phyloP scores from a whole-genome alignment of 306 rosid genomes.

The Prunus mume region DNA sequence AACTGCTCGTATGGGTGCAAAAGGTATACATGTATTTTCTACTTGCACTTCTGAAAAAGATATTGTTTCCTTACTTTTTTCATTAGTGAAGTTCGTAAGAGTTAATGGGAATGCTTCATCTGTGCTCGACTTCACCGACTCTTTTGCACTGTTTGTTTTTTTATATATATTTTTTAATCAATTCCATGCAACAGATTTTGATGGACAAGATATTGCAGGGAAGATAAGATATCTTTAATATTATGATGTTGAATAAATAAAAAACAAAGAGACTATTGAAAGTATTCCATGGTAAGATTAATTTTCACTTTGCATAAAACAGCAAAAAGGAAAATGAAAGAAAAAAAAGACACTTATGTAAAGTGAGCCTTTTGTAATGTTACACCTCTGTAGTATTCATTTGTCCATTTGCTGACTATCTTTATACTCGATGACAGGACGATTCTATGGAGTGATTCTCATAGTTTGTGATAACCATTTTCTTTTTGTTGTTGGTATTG shows the following conservation, averaged over 20 bases:
- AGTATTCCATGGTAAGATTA: background rate
- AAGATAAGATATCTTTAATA: background rate
- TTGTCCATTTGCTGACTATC: background rate
- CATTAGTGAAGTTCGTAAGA: background rate
- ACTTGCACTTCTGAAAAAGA: background rate
- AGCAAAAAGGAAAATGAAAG: background rate
- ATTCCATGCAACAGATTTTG: background rate
- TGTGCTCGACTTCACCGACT: background rate
- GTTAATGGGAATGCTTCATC: background rate
- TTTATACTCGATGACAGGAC: background rate
- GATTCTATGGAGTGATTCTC: background rate
- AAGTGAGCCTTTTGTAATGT: background rate
- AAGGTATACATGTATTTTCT: constrained; percentile 46
- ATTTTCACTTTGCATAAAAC: background rate
- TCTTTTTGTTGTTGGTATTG: background rate
- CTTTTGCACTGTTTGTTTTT: background rate
- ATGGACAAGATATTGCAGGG: background rate
- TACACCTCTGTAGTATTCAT: background rate
- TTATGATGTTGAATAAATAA: background rate
- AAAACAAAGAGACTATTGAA: background rate
- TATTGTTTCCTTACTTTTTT: background rate
- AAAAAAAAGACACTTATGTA: background rate
- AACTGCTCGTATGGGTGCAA: constrained; percentile 99
- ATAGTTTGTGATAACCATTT: background rate
- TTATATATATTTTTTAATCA: too few relatives aligned